Base-by-base conservation (phyloP, 805 yeast species). In the Candida ficus region DNA sequence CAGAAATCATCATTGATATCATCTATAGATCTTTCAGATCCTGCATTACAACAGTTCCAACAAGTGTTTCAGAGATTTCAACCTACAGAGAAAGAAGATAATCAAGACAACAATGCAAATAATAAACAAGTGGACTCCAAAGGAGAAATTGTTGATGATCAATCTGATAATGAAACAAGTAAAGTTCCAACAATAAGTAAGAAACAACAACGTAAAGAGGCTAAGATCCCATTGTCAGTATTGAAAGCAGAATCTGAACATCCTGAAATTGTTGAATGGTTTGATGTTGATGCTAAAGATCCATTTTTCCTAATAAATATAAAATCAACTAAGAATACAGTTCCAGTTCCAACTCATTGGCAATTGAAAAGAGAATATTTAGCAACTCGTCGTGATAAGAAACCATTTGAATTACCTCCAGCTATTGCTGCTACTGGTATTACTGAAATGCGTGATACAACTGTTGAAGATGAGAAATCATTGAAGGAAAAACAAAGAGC, bases 301-400 rank as follows among this genome's bases (percentile, higher is more conserved):
- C 96, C 99, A 2, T 62, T 66, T 35, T 56, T 89, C 17, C 67
- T 78, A 12, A 77, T 85, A 0, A 65, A 71, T 18, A 59, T 91
- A 37, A 91, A 90, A 56, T 64, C 80, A 0, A 62, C 67, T 27
- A 79, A 77, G 42, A 85, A 87, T 48, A 70, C 66, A 2, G 80
- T 90, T 1, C 85, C 78, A 2, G 87, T 91, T 1, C 98, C 98
- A 0, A 54, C 63, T 0, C 93, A 89, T 60, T 91, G 99, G 99
- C 77, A 76, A 39, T 63, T 73, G 13, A 88, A 87, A 54, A 66
- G 83, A 38, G 96, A 85, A 29, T 89, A 80, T 50, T 62, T 89
- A 4, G 66, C 88, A 1, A 70, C 80, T 1, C 74, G 78, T 46
- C 70, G 83, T 38, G 89, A 80, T 40, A 78, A 78, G 50, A 71